A percentile compares a stretch with the other conserved stretches of the same genome.
Evolutionary conservation across 257 asterid genomes (phyloP).

Genomic region (Eustoma russellianum): DNA sequence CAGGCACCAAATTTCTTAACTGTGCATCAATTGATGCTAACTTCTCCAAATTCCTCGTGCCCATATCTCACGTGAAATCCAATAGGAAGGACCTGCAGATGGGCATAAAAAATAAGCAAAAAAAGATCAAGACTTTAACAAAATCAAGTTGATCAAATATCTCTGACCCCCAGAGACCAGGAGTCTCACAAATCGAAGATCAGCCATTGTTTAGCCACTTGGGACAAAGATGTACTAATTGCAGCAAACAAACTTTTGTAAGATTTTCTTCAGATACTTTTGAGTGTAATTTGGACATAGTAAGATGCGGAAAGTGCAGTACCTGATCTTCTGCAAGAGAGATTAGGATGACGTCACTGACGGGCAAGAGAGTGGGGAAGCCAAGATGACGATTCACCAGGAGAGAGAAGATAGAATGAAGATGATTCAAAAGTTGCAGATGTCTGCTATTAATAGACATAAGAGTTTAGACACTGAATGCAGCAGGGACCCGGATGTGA

Average conservation of each 20-base stretch:
- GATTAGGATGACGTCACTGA: no score
- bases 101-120: background rate
- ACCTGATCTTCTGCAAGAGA: no score
- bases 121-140: conserved; percentile 10
- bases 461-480: no score
- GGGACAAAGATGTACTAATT: background rate
- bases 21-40: conserved; percentile 48
- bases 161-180: conserved; percentile 1
- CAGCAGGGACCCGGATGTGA: no score
- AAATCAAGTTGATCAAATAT: conserved; percentile 9
- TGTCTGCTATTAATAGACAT: no score
- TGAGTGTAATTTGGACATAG: no score
- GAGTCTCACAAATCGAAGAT: background rate
- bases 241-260: background rate
- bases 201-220: background rate
- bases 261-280: no score
- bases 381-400: no score
- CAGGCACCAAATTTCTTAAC: conserved; percentile 35
- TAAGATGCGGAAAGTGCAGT: no score
- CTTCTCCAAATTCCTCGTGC: conserved; percentile 33
- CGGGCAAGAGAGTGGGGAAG: no score
- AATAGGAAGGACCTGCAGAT: conserved; percentile 13
- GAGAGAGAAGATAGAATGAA: no score
- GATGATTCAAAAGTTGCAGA: no score
- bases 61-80: conserved; percentile 16